These are phyloP conservation scores for Tetracentron sinense DNA, from an alignment of 164 flowering plant species.

Conservation along the genomic window DNA sequence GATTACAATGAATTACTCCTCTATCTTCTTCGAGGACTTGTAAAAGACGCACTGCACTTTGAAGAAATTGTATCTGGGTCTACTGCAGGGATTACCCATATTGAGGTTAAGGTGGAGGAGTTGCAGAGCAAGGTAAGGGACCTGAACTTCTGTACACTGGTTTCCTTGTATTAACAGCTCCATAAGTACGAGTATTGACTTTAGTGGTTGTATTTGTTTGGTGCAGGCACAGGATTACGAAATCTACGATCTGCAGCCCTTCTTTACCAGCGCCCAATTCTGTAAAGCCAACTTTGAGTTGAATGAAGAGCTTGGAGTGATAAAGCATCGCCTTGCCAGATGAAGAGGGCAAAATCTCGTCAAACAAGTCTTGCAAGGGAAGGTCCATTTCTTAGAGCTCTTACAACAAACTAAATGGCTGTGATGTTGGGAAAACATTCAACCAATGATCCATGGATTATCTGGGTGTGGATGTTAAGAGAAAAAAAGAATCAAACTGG, in stretches of 20 bases:
- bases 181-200: neutral
- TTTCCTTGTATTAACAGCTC: neutral
- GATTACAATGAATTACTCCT: slow-evolving; percentile 77
- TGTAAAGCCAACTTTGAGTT: slow-evolving; percentile 50
- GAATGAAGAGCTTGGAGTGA: slow-evolving; percentile 47
- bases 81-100: slow-evolving; percentile 37
- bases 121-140: slow-evolving; percentile 68
- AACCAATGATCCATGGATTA: too few species aligned
- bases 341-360: too few species aligned
- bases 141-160: neutral
- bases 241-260: slow-evolving; percentile 68
- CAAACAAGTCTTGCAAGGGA: too few species aligned
- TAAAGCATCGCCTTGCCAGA: slow-evolving; percentile 47
- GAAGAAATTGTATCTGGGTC: slow-evolving; percentile 82
- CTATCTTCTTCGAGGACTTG: slow-evolving; percentile 70
- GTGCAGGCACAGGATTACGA: slow-evolving; percentile 78
- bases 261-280: slow-evolving; percentile 62
- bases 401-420: too few species aligned
- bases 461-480: too few species aligned
- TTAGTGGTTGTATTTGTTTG: neutral
- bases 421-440: too few species aligned
- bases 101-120: slow-evolving; percentile 77
- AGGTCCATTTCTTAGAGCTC: too few species aligned
- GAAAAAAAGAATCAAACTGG: too few species aligned
- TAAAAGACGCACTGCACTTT: slow-evolving; percentile 74